phyloP scores from a whole-genome alignment of 2,329 filamentous ascomycete species.

The Alternaria consortialis region DNA sequence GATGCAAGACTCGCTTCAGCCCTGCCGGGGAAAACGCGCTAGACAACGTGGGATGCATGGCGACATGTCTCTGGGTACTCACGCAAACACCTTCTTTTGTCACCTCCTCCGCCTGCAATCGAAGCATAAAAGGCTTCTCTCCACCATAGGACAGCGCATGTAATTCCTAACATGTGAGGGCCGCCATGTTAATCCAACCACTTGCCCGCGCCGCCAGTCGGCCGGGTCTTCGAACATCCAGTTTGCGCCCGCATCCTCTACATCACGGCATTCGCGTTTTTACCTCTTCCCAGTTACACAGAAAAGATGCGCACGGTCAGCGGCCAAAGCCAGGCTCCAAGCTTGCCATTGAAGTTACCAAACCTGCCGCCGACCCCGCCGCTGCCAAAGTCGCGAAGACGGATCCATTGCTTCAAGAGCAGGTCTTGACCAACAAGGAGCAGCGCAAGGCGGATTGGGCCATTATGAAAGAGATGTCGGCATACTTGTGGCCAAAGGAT shows the following conservation, averaged over 20 bases:
- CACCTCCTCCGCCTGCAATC: conserved; percentile 5
- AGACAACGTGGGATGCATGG: conserved; percentile 13
- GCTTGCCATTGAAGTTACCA: conserved; percentile 32
- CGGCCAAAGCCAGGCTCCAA: conserved; percentile 38
- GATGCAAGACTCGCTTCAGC: conserved; percentile 26
- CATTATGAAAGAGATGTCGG: conserved; percentile 97
- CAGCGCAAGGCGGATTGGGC: conserved; percentile 98
- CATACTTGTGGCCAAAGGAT: conserved; percentile 95
- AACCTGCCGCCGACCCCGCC: conserved; percentile 27
- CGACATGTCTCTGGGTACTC: conserved; percentile 8
- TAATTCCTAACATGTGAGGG: conserved; percentile 32
- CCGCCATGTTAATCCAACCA: conserved; percentile 47
- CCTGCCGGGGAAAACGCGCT: conserved; percentile 11
- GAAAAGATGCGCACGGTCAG: conserved; percentile 54
- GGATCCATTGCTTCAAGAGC: conserved; percentile 65
- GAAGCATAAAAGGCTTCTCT: conserved; percentile 12
- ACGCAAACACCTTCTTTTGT: neutral
- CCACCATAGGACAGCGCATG: neutral
- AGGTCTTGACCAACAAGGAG: conserved; percentile 76
- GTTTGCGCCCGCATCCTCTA: conserved; percentile 30
- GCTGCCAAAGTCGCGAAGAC: conserved; percentile 38
- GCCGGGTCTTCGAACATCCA: conserved; percentile 34
- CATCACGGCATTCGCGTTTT: conserved; percentile 52
- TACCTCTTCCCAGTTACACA: conserved; percentile 54
- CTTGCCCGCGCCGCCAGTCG: conserved; percentile 47